phyloP scores from a whole-genome alignment of 805 yeast genomes.

The Hanseniaspora taiwanica region DNA sequence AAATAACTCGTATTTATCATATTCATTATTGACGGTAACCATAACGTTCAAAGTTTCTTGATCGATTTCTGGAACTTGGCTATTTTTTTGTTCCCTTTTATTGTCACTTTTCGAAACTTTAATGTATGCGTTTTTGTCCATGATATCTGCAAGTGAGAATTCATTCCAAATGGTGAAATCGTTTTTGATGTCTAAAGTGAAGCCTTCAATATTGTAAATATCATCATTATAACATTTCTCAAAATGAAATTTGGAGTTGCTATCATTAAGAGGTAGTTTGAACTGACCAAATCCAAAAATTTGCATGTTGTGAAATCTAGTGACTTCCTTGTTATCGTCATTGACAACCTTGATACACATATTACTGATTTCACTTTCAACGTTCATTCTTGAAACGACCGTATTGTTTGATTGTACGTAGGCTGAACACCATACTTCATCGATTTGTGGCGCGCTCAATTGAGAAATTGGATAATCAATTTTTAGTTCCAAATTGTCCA shows the following conservation, averaged over 20 bases:
- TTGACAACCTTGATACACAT: constrained; percentile 36
- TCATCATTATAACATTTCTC: constrained; percentile 11
- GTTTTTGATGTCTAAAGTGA: constrained; percentile 14
- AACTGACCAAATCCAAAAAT: constrained; percentile 78
- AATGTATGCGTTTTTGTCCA: constrained; percentile 9
- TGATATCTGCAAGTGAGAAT: constrained; percentile 7
- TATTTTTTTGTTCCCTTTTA: neutral
- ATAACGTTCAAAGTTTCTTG: neutral
- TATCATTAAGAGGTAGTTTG: constrained; percentile 16
- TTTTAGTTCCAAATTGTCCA: constrained; percentile 32
- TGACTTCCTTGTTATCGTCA: constrained; percentile 12
- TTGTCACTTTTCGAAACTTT: constrained; percentile 2
- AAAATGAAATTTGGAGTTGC: constrained; percentile 8
- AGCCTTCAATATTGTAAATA: constrained; percentile 12
- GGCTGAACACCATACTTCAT: constrained; percentile 41
- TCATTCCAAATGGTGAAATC: constrained; percentile 13
- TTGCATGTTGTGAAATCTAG: constrained; percentile 62
- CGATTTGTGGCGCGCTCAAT: constrained; percentile 1
- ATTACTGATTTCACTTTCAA: constrained; percentile 29
- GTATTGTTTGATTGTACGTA: constrained; percentile 35
- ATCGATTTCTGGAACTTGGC: neutral
- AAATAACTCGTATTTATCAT: neutral
- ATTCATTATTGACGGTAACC: neutral
- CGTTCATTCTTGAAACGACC: constrained; percentile 12
- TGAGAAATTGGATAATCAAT: constrained; percentile 7